Conservation (phyloP, 257 asterid genomes). For the Przewalskia tangutica region DNA sequence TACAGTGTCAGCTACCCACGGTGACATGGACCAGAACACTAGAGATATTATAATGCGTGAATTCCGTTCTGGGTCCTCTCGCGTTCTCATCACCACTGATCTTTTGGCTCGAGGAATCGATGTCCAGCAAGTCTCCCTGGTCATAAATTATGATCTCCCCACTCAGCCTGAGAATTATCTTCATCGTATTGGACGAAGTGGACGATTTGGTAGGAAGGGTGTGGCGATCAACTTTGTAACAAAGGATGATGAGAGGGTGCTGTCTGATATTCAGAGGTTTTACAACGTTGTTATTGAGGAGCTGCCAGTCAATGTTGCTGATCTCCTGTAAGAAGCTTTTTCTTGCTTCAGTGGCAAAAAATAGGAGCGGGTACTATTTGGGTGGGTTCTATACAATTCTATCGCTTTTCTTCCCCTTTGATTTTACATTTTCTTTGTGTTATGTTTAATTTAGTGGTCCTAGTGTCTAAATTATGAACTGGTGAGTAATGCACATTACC, state of each 20-base stretch:
- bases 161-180: background rate
- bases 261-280: background rate
- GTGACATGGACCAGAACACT: conserved; percentile 13
- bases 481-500: background rate
- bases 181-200: background rate
- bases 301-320: background rate
- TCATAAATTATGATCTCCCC: conserved; percentile 1
- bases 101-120: conserved; percentile 15
- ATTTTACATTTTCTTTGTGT: background rate
- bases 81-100: conserved; percentile 16
- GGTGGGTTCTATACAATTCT: background rate
- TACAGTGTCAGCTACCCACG: conserved; percentile 14
- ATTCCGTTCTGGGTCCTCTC: conserved; percentile 12
- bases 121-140: conserved; percentile 14
- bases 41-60: conserved; percentile 15
- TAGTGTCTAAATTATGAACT: background rate
- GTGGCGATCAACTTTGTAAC: background rate
- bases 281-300: background rate
- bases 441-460: background rate
- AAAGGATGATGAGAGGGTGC: background rate
- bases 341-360: background rate
- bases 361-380: background rate
- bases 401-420: background rate
- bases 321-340: background rate
- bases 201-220: background rate